Conservation (phyloP, 805 yeast species). For the Wickerhamomyces rabaulensis region DNA sequence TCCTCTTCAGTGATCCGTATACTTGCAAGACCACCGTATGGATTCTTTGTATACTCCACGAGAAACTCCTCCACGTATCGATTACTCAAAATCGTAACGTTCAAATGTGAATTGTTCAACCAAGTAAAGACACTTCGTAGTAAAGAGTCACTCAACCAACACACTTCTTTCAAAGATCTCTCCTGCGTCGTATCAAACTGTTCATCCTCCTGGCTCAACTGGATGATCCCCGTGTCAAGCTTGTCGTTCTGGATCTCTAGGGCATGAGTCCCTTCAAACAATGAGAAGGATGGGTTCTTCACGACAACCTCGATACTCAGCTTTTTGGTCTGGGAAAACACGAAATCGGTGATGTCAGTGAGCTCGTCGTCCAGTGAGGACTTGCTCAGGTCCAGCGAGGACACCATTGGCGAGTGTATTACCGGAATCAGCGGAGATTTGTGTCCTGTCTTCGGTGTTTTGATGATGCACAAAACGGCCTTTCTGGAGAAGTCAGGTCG, state of each 20-base stretch:
- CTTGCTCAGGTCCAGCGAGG: background rate
- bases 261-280: slow-evolving; percentile 85
- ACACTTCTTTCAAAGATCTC: slow-evolving; percentile 35
- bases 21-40: slow-evolving; percentile 11
- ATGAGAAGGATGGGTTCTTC: slow-evolving; percentile 53
- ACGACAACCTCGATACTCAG: slow-evolving; percentile 52
- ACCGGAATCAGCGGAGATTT: too few relatives aligned
- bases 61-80: slow-evolving; percentile 63
- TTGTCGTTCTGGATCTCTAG: slow-evolving; percentile 67
- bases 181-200: slow-evolving; percentile 39
- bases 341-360: slow-evolving; percentile 50
- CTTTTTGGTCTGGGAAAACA: slow-evolving; percentile 34
- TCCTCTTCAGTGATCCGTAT: slow-evolving; percentile 3
- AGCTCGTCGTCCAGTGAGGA: background rate
- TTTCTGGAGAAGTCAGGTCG: too few relatives aligned
- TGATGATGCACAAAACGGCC: too few relatives aligned
- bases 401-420: background rate
- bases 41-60: slow-evolving; percentile 30
- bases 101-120: slow-evolving; percentile 68
- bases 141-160: slow-evolving; percentile 49
- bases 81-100: slow-evolving; percentile 76
- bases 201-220: slow-evolving; percentile 38
- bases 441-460: too few relatives aligned
- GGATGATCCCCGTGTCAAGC: slow-evolving; percentile 74
- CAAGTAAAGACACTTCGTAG: slow-evolving; percentile 58